phyloP scores from a whole-genome alignment of 139 green algal species.

The Chlorella sp. region DNA sequence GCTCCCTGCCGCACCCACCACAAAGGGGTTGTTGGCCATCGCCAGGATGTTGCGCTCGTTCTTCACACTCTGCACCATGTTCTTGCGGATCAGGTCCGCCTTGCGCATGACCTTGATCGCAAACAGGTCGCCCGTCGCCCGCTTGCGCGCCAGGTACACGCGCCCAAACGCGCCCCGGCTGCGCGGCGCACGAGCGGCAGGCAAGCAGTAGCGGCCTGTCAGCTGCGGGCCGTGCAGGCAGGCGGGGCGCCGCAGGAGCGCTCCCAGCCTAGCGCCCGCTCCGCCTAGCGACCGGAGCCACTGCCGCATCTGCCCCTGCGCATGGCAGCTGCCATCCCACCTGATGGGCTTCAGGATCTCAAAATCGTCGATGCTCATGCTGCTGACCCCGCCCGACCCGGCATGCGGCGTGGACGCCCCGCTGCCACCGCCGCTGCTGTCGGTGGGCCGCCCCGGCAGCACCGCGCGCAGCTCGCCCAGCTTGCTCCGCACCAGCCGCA shows the following conservation, averaged over 20 bases:
- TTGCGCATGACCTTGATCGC: constrained; percentile 95
- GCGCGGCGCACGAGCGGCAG: no score
- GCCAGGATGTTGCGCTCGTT: constrained; percentile 95
- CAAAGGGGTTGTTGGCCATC: constrained; percentile 86
- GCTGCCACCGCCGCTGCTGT: no score
- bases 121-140: constrained; percentile 74
- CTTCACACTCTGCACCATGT: constrained; percentile 89
- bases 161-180: constrained; percentile 89
- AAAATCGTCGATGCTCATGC: constrained; percentile 88
- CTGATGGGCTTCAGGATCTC: constrained; percentile 96
- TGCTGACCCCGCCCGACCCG: constrained; percentile 13
- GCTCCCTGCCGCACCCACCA: constrained; percentile 43
- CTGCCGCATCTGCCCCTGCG: no score
- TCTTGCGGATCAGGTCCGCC: constrained; percentile 93
- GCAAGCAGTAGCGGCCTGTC: no score
- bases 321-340: no score
- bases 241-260: no score
- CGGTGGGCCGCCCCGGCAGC: constrained; percentile 38
- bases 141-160: constrained; percentile 93
- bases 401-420: constrained; percentile 16
- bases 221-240: no score
- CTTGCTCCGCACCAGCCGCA: constrained; percentile 60
- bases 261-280: no score
- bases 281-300: no score
- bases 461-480: constrained; percentile 35